These are phyloP conservation scores for Desmodesmus armatus DNA, from an alignment of 139 green algal genomes.

Conservation along the genomic window DNA sequence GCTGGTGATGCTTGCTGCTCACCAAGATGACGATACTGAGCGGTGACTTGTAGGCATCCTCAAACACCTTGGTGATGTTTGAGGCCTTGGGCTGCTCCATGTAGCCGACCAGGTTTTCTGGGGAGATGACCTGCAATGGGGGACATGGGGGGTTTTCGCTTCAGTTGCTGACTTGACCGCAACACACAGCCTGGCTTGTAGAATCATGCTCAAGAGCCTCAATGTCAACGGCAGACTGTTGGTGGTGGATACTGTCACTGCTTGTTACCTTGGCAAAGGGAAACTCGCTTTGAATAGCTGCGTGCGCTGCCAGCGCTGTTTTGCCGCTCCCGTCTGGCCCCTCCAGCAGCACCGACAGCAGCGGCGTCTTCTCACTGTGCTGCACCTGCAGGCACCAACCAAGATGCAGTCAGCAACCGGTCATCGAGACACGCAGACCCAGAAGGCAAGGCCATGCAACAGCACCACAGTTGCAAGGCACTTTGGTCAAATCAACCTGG, in stretches of 20 bases:
- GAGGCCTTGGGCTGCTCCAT: conserved; percentile 80
- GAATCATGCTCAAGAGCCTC: background rate
- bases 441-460: no score
- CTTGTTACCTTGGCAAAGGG: conserved; percentile 94
- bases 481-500: no score
- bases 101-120: conserved; percentile 92
- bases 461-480: no score
- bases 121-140: conserved; percentile 67
- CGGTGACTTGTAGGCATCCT: conserved; percentile 95
- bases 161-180: background rate
- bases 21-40: conserved; percentile 90
- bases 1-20: no score
- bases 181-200: background rate
- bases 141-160: background rate
- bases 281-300: conserved; percentile 89
- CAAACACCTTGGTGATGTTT: conserved; percentile 90
- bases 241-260: conserved; percentile 17
- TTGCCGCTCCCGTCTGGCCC: conserved; percentile 91
- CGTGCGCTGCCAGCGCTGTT: conserved; percentile 92
- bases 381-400: conserved; percentile 69
- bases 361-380: conserved; percentile 85
- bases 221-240: background rate
- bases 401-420: no score
- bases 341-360: conserved; percentile 92
- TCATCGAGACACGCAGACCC: no score